Evolutionary conservation across 305 asterid species (phyloP), one percentile per base, ranked within the genome.

Genomic region (Euphrasia arctica): DNA sequence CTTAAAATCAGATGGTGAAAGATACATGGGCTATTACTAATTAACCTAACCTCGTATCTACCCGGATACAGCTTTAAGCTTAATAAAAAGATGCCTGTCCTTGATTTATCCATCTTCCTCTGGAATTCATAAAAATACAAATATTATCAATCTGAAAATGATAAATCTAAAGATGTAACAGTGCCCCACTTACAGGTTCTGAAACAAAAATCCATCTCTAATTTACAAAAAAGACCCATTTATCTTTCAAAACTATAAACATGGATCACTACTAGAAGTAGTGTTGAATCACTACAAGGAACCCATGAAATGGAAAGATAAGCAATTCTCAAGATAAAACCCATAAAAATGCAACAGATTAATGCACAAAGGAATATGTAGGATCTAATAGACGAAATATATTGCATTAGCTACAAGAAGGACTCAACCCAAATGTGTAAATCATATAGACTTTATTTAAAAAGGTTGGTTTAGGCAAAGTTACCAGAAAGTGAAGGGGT

Each of bases 61-160:
- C 98, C 97, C 0, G 96, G 98, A 70, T 92, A 87, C 77, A 89
- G 79, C 85, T 60, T 83, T 57, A 92, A 74, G 80, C 62, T 71
- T 54, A 80, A 48, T 27, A 90, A 81, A 72, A 90, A 90, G 27
- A 79, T 47, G 49, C 97, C 97, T 0, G 84, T 72, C 62, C 52
- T 72, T 6, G 85, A 84, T 79, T 75, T 90, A 65, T 83, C 78
- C 98, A 92, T 84, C 90, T 82, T 85, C 70, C 90, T 83, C 98
- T 92, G 97, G 74, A 82, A 75, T 39, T 60, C 45, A 80, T 71
- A 66, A 52, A 15, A 50, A 14, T 6, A 9, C 9, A 36, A 36
- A n/a, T 5, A 36, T 36, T 36, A 36, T 36, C 42, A 36, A 36
- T 36, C 42, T 36, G 42, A 36, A 36, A 32, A 36, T 36, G 42